Percentiles rank a stretch among this genome's conserved stretches.
Conservation (phyloP, 805 yeast genomes). For the Wickerhamomyces bovis region DNA sequence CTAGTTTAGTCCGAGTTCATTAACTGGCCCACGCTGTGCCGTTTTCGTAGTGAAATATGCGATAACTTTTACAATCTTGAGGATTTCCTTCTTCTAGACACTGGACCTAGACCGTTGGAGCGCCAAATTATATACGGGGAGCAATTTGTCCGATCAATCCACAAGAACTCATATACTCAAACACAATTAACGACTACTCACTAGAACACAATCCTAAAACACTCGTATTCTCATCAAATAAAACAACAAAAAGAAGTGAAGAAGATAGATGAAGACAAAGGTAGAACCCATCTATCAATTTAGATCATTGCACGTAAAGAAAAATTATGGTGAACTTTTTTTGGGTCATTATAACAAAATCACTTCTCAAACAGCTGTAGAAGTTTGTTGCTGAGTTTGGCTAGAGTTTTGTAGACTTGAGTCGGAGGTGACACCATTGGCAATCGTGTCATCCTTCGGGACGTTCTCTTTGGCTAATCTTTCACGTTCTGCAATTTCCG, state of each 20-base stretch:
- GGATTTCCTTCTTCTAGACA: no score
- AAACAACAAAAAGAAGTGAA: not conserved
- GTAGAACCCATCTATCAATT: not conserved
- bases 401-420: not conserved
- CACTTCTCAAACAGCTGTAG: not conserved
- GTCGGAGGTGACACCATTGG: not conserved
- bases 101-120: no score
- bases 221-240: not conserved
- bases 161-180: no score
- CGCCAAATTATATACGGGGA: no score
- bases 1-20: no score
- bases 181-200: no score
- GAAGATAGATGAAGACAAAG: not conserved
- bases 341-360: not conserved
- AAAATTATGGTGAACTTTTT: not conserved
- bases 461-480: slow-evolving; percentile 24
- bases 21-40: no score
- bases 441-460: not conserved
- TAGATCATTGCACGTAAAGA: not conserved
- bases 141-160: no score
- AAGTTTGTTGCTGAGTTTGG: not conserved
- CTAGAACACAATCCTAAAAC: not conserved
- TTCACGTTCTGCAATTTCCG: slow-evolving; percentile 61
- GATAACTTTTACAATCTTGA: no score
- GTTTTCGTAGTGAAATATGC: no score